A percentile compares a stretch with the other conserved stretches of the same genome.
Conservation (phyloP, 2,329 filamentous ascomycete species). For the Paramyrothecium roridum region DNA sequence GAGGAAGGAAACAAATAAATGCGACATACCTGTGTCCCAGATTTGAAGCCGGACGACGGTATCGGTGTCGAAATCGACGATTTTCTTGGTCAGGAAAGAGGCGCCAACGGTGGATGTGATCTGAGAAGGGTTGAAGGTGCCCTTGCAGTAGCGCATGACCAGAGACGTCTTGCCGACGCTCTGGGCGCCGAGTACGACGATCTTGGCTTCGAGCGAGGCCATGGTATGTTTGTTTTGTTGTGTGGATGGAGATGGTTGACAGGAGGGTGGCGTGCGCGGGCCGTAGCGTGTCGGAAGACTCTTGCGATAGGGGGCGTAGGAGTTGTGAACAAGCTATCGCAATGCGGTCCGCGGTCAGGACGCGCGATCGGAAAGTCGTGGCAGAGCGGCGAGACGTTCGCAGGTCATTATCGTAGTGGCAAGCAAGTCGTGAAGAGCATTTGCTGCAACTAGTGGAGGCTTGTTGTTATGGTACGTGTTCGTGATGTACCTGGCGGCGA, state of each 20-base stretch:
- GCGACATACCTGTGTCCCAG: conserved; percentile 74
- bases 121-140: conserved; percentile 64
- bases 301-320: neutral
- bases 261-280: neutral
- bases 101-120: conserved; percentile 73
- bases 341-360: neutral
- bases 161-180: conserved; percentile 78
- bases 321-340: neutral
- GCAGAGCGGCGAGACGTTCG: neutral
- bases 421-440: neutral
- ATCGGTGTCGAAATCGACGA: conserved; percentile 79
- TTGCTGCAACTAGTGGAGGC: neutral
- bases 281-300: neutral
- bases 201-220: conserved; percentile 74
- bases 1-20: neutral
- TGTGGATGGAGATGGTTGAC: too few species aligned
- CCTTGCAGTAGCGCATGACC: conserved; percentile 73
- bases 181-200: conserved; percentile 76
- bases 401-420: neutral
- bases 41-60: conserved; percentile 89
- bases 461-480: neutral
- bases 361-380: neutral
- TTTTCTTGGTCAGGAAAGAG: conserved; percentile 75
- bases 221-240: conserved; percentile 14
- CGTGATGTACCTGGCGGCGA: neutral